phyloP scores from a whole-genome alignment of 768 basidiomycete species.

The Termitomyces sp. region DNA sequence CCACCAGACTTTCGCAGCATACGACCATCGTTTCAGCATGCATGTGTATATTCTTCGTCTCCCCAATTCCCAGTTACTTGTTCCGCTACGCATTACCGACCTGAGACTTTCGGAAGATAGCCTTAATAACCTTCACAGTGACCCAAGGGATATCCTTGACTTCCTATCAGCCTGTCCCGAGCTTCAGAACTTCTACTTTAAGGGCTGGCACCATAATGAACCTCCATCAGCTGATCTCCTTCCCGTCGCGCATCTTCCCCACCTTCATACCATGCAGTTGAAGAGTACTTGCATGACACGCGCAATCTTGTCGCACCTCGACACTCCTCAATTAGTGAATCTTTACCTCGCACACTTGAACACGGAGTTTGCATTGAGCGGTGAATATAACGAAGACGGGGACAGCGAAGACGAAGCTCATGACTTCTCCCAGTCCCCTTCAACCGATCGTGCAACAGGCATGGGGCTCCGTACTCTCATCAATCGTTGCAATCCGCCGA shows the following conservation, averaged over 20 bases:
- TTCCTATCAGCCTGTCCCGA: constrained; percentile 62
- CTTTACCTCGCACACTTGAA: constrained; percentile 69
- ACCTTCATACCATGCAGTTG: constrained; percentile 54
- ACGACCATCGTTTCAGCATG: constrained; percentile 32
- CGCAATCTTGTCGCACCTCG: constrained; percentile 59
- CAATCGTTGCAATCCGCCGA: constrained; percentile 55
- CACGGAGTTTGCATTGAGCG: constrained; percentile 48
- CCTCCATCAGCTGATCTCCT: constrained; percentile 25
- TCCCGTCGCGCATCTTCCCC: constrained; percentile 50
- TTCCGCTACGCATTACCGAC: constrained; percentile 52
- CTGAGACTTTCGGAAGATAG: constrained; percentile 54
- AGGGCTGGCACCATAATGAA: constrained; percentile 50
- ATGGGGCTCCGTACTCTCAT: constrained; percentile 74
- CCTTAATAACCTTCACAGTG: constrained; percentile 32
- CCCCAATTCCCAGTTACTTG: constrained; percentile 40
- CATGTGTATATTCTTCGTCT: constrained; percentile 47
- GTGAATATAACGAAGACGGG: constrained; percentile 45
- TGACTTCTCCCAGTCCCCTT: constrained; percentile 76
- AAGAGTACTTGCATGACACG: constrained; percentile 61
- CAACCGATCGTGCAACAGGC: constrained; percentile 73
- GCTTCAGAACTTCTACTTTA: constrained; percentile 55
- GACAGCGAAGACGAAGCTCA: constrained; percentile 72
- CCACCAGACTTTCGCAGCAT: constrained; percentile 28
- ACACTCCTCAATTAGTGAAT: constrained; percentile 54
- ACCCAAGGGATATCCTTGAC: constrained; percentile 48